Evolutionary conservation across 495 filamentous ascomycete genomes (phyloP), one percentile per base, ranked within the genome.

Genomic region (Aspergillus cavernicola): DNA sequence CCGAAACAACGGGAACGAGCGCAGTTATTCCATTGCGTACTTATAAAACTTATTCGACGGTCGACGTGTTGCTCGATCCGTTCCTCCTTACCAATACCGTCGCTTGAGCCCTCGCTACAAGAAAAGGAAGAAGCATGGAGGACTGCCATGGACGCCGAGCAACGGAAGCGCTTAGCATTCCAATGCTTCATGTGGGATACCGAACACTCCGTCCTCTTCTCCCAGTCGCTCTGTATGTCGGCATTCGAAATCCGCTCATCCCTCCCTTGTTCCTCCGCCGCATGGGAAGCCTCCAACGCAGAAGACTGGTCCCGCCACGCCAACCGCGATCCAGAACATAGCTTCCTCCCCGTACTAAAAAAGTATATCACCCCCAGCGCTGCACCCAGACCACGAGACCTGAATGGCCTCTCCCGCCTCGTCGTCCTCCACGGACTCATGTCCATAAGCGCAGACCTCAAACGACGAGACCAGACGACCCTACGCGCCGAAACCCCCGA

Each of bases 171-270:
- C 22, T 61, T 82, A 6, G 74, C 76, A 0, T 69, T 82, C 42
- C 68, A 79, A 24, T 80, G 76, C 50, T 84, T 83, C 53, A 80
- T 83, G 73, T 81, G 78, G 80, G 79, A 81, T 51, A 78, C 75
- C 0, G 77, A 81, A 56, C 78, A 80, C 52, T 77, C 79, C 1
- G 76, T 80, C 0, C 64, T 82, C 4, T 81, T 80, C 59, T 81
- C 74, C 18, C 79, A 82, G 56, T 79, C 74, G 5, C 67, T 82
- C 0, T 82, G 78, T 60, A 82, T 82, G 79, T 79, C 74, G 4
- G 79, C 77, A 12, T 81, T 81, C 44, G 78, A 82, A 39, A 71
- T 84, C 18, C 67, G 75, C 26, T 68, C 76, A 2, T 63, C 67
- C 11, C 61, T 82, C 7, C 78, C 78, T 0, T 79, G 77, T 46